These are phyloP conservation scores for Blastobotrys parvus DNA, from an alignment of 805 yeast species.

Conservation along the genomic window DNA sequence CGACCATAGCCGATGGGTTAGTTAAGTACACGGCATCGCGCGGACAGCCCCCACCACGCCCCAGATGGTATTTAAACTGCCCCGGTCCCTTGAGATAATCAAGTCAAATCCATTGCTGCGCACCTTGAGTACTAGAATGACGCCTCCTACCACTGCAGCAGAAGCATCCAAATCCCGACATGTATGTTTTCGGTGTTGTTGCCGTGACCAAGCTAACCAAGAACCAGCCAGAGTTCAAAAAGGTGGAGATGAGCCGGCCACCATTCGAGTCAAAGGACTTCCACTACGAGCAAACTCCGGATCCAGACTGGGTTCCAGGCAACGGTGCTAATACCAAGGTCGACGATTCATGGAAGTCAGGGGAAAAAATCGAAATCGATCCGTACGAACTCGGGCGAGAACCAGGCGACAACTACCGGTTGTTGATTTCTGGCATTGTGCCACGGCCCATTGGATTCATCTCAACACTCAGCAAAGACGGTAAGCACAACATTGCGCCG, in stretches of 20 bases:
- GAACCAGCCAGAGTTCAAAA: constrained; percentile 23
- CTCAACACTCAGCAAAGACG: constrained; percentile 38
- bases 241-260: constrained; percentile 19
- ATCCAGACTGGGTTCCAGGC: constrained; percentile 39
- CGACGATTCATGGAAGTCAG: constrained; percentile 36
- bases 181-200: too few species aligned
- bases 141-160: too few species aligned
- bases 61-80: too few species aligned
- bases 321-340: constrained; percentile 44
- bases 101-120: too few species aligned
- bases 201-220: too few species aligned
- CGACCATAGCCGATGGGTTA: too few species aligned
- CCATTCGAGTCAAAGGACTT: constrained; percentile 6
- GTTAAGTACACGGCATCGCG: too few species aligned
- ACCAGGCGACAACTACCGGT: constrained; percentile 40
- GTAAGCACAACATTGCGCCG: constrained; percentile 48
- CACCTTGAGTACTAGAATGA: too few species aligned
- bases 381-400: constrained; percentile 37
- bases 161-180: too few species aligned
- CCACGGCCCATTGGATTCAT: constrained; percentile 59
- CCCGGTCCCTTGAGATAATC: too few species aligned
- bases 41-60: too few species aligned
- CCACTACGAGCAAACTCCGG: constrained; percentile 13
- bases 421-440: constrained; percentile 42
- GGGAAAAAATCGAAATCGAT: constrained; percentile 40